phyloP scores from a whole-genome alignment of 371 early-diverging fungal species.

The Mortierella sp. region DNA sequence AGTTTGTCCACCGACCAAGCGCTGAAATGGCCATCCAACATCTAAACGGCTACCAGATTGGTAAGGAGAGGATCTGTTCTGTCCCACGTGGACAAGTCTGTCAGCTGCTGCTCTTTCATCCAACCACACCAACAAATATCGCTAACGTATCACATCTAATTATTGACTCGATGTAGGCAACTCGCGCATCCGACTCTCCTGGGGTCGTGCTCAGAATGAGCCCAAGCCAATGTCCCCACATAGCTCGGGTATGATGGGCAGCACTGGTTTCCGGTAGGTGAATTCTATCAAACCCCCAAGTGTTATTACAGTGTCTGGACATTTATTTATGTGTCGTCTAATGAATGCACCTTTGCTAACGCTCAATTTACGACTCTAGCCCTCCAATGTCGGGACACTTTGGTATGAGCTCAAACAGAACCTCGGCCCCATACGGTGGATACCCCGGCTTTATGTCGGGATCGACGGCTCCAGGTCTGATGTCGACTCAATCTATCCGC shows the following conservation, averaged over 20 bases:
- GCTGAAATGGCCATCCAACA: slow-evolving; percentile 91
- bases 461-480: slow-evolving; percentile 23
- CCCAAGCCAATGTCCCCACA: slow-evolving; percentile 43
- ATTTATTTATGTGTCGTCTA: too few relatives aligned
- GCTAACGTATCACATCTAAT: not conserved
- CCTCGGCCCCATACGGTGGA: slow-evolving; percentile 26
- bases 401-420: slow-evolving; percentile 27
- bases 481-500: slow-evolving; percentile 23
- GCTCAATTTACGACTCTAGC: too few relatives aligned
- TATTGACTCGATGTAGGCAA: slow-evolving; percentile 52
- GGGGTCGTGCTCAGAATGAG: slow-evolving; percentile 87
- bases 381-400: slow-evolving; percentile 31
- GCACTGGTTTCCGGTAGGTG: slow-evolving; percentile 19
- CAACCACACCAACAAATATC: too few relatives aligned
- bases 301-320: too few relatives aligned
- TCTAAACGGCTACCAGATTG: slow-evolving; percentile 88
- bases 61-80: slow-evolving; percentile 41
- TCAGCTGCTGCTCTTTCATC: too few relatives aligned
- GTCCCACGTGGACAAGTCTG: not conserved
- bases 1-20: slow-evolving; percentile 81
- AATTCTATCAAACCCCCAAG: too few relatives aligned
- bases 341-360: too few relatives aligned
- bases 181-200: slow-evolving; percentile 87
- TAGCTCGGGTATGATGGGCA: slow-evolving; percentile 28
- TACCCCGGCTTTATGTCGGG: slow-evolving; percentile 38